Percentiles rank a stretch among this genome's conserved stretches.
Evolutionary conservation across 495 filamentous ascomycete species (phyloP).

Genomic region (Chaetomidium leptoderma): DNA sequence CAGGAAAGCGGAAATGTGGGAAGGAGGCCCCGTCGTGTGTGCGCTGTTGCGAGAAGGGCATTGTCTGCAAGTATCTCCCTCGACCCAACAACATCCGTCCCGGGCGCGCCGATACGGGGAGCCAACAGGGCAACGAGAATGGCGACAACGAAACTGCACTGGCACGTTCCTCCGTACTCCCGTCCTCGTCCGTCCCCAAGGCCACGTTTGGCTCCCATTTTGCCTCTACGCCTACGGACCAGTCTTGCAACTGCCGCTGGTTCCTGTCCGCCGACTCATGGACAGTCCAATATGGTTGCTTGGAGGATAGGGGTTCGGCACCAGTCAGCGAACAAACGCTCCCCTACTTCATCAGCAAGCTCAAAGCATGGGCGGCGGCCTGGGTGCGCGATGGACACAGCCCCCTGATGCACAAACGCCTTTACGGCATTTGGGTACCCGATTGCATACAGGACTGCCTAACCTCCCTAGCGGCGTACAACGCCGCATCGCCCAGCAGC

Average conservation of each 20-base stretch:
- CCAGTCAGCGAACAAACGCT: constrained; percentile 23
- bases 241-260: constrained; percentile 6
- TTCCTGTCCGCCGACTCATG: constrained; percentile 15
- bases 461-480: constrained; percentile 28
- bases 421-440: constrained; percentile 33
- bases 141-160: background rate
- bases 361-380: constrained; percentile 24
- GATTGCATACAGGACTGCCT: constrained; percentile 31
- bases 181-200: background rate
- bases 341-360: constrained; percentile 21
- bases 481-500: constrained; percentile 11
- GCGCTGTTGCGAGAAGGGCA: constrained; percentile 35
- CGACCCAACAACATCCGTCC: background rate
- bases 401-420: constrained; percentile 39
- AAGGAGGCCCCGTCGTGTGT: constrained; percentile 37
- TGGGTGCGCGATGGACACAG: constrained; percentile 28
- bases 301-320: background rate
- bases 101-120: background rate
- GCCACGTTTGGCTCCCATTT: background rate
- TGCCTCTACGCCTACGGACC: background rate
- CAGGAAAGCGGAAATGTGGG: constrained; percentile 46
- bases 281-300: background rate
- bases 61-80: constrained; percentile 37
- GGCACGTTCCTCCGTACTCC: background rate
- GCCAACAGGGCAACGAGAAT: background rate